These are phyloP conservation scores for Penicillium italicum DNA, from an alignment of 2,329 filamentous ascomycete species.

Conservation along the genomic window DNA sequence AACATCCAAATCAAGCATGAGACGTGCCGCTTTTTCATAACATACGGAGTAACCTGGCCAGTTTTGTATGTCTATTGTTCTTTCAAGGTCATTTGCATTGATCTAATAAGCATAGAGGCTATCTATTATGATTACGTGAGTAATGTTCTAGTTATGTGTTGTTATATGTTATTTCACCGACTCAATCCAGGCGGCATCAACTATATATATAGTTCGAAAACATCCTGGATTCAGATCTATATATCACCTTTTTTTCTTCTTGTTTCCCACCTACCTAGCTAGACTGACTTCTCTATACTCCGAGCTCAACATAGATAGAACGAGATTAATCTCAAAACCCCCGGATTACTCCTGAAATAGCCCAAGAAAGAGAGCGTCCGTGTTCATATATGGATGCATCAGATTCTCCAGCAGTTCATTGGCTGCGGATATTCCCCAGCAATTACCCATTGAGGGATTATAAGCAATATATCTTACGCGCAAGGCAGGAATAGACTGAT, in stretches of 20 bases:
- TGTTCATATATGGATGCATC: not conserved
- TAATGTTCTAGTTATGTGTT: too few relatives aligned
- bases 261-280: fast-evolving
- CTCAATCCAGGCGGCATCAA: not conserved
- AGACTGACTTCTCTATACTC: not conserved
- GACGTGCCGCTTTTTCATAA: not conserved
- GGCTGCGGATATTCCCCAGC: too few relatives aligned
- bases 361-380: not conserved
- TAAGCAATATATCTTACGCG: not conserved
- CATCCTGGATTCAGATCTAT: not conserved
- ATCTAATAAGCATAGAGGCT: not conserved
- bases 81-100: not conserved
- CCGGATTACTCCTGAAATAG: too few relatives aligned
- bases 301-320: not conserved
- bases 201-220: not conserved
- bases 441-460: not conserved
- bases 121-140: not conserved
- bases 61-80: not conserved
- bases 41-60: not conserved
- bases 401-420: not conserved
- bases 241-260: not conserved
- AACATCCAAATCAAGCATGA: not conserved
- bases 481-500: not conserved
- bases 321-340: not conserved
- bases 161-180: not conserved